Percentiles rank a stretch among this genome's conserved stretches.
Evolutionary conservation across 2,329 filamentous ascomycete species (phyloP).

Genomic region (Chalara sp.): DNA sequence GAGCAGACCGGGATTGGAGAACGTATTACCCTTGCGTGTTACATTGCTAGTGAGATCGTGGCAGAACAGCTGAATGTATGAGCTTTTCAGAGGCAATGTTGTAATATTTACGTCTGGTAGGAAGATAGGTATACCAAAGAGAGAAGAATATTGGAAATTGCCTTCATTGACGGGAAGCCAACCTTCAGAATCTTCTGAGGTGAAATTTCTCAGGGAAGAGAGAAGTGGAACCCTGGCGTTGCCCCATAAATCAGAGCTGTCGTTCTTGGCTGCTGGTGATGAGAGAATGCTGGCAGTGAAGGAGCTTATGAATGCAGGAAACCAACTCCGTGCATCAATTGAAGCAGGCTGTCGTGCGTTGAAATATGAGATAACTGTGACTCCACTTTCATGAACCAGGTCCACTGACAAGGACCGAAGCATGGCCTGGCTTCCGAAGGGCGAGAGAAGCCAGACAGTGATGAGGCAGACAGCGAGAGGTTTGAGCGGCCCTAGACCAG

Average conservation of each 20-base stretch:
- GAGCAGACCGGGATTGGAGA: constrained; percentile 15
- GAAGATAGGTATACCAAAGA: constrained; percentile 15
- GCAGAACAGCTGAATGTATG: constrained; percentile 16
- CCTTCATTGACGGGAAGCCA: constrained; percentile 9
- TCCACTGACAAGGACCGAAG: constrained; percentile 11
- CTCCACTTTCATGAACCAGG: background rate
- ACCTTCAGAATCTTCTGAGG: constrained; percentile 10
- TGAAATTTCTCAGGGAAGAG: constrained; percentile 9
- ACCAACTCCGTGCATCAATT: constrained; percentile 12
- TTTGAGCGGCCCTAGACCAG: constrained; percentile 7
- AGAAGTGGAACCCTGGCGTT: constrained; percentile 18
- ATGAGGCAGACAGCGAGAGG: constrained; percentile 7
- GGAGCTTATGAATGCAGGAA: constrained; percentile 12
- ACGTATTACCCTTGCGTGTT: constrained; percentile 4
- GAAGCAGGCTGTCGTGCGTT: constrained; percentile 13
- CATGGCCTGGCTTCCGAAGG: constrained; percentile 10
- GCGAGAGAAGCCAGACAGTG: constrained; percentile 13
- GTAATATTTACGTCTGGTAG: constrained; percentile 9
- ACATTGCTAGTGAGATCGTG: constrained; percentile 9
- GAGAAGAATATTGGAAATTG: constrained; percentile 10
- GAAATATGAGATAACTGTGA: constrained; percentile 7
- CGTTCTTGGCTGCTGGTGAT: constrained; percentile 10
- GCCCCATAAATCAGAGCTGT: constrained; percentile 12
- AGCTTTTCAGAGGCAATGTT: constrained; percentile 15
- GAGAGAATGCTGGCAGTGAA: constrained; percentile 14